Conservation (phyloP, 1,139 yeast genomes). For the Taphrina betulina region DNA sequence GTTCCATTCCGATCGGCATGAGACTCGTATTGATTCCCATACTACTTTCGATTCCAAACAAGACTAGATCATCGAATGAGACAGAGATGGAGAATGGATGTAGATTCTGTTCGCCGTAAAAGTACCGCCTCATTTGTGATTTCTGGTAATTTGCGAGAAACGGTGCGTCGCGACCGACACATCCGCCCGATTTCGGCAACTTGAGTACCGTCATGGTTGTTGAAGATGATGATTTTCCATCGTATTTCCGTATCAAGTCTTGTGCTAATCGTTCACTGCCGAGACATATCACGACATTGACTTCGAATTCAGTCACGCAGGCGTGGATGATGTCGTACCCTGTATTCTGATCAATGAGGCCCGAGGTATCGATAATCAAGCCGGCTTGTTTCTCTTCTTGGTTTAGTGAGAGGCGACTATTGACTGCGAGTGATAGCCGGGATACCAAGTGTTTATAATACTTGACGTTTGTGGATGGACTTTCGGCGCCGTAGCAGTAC, state of each 20-base stretch:
- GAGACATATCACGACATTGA: conserved; percentile 46
- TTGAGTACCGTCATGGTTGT: conserved; percentile 54
- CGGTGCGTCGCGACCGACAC: conserved; percentile 69
- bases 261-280: conserved; percentile 57
- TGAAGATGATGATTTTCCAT: too few relatives aligned
- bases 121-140: conserved; percentile 76
- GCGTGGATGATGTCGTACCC: conserved; percentile 55
- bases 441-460: conserved; percentile 59
- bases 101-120: conserved; percentile 76
- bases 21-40: conserved; percentile 44
- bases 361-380: conserved; percentile 76
- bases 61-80: conserved; percentile 52
- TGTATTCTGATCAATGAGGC: conserved; percentile 51
- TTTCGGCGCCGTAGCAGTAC: conserved; percentile 72
- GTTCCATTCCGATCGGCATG: conserved; percentile 48
- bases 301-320: conserved; percentile 61
- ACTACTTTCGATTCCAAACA: conserved; percentile 52
- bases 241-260: conserved; percentile 60
- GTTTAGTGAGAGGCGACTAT: conserved; percentile 59
- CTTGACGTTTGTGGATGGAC: conserved; percentile 57
- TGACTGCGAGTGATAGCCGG: conserved; percentile 59
- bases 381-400: conserved; percentile 52
- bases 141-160: conserved; percentile 71
- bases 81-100: conserved; percentile 73
- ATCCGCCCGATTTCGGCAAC: conserved; percentile 70